These are phyloP conservation scores for Nemania abortiva DNA, from an alignment of 2,329 filamentous ascomycete species.

Conservation along the genomic window DNA sequence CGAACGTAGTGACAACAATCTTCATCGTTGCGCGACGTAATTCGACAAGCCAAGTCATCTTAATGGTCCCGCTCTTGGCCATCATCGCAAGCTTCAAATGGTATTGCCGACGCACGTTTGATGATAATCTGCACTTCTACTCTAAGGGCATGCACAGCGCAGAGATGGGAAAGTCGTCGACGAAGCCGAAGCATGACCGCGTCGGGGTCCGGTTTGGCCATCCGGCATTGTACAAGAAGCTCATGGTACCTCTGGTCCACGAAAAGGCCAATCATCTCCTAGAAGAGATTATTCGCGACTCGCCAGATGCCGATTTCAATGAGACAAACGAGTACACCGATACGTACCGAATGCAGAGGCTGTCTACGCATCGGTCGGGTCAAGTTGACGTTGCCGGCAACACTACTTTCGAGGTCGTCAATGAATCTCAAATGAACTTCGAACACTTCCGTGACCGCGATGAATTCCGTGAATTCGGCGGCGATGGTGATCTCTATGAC, in stretches of 20 bases:
- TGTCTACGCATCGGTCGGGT: constrained; percentile 63
- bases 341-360: constrained; percentile 79
- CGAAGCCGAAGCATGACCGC: constrained; percentile 69
- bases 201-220: constrained; percentile 85
- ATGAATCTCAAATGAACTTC: constrained; percentile 86
- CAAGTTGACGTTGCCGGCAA: constrained; percentile 55
- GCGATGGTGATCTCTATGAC: constrained; percentile 72
- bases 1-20: constrained; percentile 40
- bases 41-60: constrained; percentile 69
- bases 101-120: constrained; percentile 78
- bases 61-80: constrained; percentile 78
- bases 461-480: constrained; percentile 86
- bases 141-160: constrained; percentile 60
- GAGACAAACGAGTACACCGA: constrained; percentile 80
- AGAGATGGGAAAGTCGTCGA: constrained; percentile 60
- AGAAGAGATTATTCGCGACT: constrained; percentile 83
- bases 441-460: constrained; percentile 88
- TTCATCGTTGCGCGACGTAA: constrained; percentile 79
- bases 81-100: constrained; percentile 84
- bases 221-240: constrained; percentile 85
- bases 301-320: constrained; percentile 74
- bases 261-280: constrained; percentile 86
- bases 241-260: constrained; percentile 97
- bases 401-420: constrained; percentile 80
- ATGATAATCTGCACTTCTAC: constrained; percentile 78